Conservation (phyloP, 2,329 filamentous ascomycete genomes). For the Colletotrichum australisinense region DNA sequence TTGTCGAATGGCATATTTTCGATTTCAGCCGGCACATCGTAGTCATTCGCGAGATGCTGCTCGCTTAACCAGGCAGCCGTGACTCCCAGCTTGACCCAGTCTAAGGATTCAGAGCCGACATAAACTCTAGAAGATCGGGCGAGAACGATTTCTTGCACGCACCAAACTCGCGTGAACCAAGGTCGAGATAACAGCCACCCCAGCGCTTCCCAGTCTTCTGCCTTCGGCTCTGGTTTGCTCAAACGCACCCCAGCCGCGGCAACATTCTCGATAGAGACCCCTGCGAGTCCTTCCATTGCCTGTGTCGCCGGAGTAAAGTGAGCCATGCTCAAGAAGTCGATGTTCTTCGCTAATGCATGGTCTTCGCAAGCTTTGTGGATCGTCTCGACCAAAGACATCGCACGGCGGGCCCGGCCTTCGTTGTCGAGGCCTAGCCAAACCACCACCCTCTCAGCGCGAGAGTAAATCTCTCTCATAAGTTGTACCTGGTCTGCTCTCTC, state of each 20-base stretch:
- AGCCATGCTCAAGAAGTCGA: constrained; percentile 8
- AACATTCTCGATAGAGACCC: neutral
- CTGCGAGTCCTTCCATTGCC: neutral
- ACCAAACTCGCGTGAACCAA: constrained; percentile 23
- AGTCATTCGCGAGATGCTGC: constrained; percentile 8
- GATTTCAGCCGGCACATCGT: constrained; percentile 1
- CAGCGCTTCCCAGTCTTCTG: neutral
- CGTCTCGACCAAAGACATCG: neutral
- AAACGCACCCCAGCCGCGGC: neutral
- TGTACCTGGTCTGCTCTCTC: constrained; percentile 35
- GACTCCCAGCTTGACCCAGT: constrained; percentile 8
- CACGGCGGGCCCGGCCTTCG: neutral
- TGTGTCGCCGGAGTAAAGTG: constrained; percentile 1
- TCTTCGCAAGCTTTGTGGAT: neutral
- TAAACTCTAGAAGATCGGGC: neutral
- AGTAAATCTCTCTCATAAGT: constrained; percentile 37
- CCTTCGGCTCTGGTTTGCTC: neutral
- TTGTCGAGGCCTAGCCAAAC: constrained; percentile 33
- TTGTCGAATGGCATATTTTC: constrained; percentile 1
- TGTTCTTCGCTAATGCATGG: neutral
- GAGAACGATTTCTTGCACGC: constrained; percentile 15
- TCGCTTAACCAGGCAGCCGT: constrained; percentile 5
- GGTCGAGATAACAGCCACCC: neutral
- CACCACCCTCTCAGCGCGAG: constrained; percentile 13
- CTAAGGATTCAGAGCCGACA: neutral